Conservation (phyloP, 805 yeast genomes). For the Cyberlindnera amylophila region DNA sequence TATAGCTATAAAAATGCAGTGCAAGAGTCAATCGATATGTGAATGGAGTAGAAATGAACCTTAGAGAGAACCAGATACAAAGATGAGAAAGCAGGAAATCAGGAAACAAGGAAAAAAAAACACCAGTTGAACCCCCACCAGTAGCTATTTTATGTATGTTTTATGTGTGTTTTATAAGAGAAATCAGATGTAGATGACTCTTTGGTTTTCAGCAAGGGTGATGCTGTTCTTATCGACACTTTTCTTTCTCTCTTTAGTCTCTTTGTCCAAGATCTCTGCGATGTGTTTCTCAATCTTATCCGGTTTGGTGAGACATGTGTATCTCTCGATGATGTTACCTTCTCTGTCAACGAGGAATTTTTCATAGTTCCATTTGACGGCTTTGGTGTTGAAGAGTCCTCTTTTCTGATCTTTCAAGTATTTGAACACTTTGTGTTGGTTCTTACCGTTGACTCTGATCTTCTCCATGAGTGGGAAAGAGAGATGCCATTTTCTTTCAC, state of each 20-base stretch:
- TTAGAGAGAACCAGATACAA: too few relatives aligned
- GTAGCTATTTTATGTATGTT: too few relatives aligned
- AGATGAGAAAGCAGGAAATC: background rate
- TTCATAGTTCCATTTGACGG: constrained; percentile 73
- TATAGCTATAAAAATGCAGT: too few relatives aligned
- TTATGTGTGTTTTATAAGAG: too few relatives aligned
- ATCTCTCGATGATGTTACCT: constrained; percentile 56
- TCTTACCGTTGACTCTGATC: constrained; percentile 73
- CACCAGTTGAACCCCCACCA: too few relatives aligned
- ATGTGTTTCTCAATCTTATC: constrained; percentile 4
- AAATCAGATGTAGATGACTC: constrained; percentile 7
- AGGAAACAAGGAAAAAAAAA: too few relatives aligned
- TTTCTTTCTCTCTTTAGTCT: constrained; percentile 1
- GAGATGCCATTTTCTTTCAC: constrained; percentile 70
- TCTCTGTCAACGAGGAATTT: constrained; percentile 55
- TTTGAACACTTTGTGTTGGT: constrained; percentile 64
- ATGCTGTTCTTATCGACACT: constrained; percentile 3
- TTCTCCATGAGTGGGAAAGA: constrained; percentile 79
- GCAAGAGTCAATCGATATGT: too few relatives aligned
- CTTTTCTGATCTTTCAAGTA: constrained; percentile 62
- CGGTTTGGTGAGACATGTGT: constrained; percentile 45
- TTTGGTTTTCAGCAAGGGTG: constrained; percentile 8
- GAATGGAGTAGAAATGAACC: too few relatives aligned
- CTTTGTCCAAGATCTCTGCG: constrained; percentile 27
- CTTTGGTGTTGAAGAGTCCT: constrained; percentile 55